Evolutionary conservation across 352 stramenopile species (phyloP).

Genomic region (Phytopythium litorale): DNA sequence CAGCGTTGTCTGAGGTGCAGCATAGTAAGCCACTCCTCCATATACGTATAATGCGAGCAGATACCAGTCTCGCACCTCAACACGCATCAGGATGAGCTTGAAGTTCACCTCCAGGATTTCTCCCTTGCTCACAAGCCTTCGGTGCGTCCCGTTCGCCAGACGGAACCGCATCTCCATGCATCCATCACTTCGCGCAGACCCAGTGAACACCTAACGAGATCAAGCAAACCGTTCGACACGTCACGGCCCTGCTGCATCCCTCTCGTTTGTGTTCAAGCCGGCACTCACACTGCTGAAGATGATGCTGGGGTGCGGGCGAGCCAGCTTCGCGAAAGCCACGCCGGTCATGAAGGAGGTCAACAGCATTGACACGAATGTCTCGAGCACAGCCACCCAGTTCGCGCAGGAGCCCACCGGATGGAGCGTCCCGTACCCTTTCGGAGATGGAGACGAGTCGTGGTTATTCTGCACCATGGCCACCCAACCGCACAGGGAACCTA

Average conservation of each 20-base stretch:
- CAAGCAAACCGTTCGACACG: not conserved
- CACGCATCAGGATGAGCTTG: constrained; percentile 60
- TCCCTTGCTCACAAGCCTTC: constrained; percentile 29
- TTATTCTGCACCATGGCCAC: too few species aligned
- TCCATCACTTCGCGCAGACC: constrained; percentile 21
- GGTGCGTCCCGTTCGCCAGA: constrained; percentile 46
- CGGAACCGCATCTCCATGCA: constrained; percentile 52
- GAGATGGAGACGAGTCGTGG: too few species aligned
- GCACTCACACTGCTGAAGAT: constrained; percentile 37
- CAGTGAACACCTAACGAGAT: constrained; percentile 31
- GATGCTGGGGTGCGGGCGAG: constrained; percentile 40
- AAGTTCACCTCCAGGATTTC: constrained; percentile 58
- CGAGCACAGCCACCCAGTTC: constrained; percentile 43
- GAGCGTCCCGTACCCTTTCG: constrained; percentile 45
- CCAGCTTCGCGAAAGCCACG: constrained; percentile 64
- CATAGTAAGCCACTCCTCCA: not conserved
- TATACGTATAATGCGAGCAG: not conserved
- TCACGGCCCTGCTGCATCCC: not conserved
- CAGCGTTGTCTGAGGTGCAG: constrained; percentile 19
- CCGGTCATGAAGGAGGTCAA: constrained; percentile 54
- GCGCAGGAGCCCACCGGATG: constrained; percentile 44
- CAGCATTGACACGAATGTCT: constrained; percentile 58
- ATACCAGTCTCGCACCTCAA: constrained; percentile 31
- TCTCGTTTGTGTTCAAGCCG: not conserved
- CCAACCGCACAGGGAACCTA: not conserved